These are phyloP conservation scores for Phytopythium mirpurense DNA, from an alignment of 352 stramenopile genomes.

Conservation along the genomic window DNA sequence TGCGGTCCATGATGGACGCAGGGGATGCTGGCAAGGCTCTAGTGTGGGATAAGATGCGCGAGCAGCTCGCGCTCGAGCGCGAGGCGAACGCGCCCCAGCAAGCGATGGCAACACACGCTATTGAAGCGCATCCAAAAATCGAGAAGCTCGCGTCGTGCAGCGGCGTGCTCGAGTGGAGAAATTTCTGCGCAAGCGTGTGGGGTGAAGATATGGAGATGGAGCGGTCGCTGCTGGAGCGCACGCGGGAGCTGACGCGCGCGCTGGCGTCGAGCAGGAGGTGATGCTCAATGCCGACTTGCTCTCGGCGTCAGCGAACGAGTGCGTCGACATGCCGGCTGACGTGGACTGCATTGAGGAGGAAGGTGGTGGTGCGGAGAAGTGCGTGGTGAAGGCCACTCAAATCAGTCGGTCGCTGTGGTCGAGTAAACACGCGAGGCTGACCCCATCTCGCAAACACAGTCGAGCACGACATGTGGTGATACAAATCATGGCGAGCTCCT, in stretches of 20 bases:
- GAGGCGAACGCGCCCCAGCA: slow-evolving; percentile 41
- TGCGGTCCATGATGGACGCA: slow-evolving; percentile 36
- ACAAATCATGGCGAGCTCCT: no score
- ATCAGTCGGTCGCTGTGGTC: slow-evolving; percentile 24
- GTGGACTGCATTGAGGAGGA: no score
- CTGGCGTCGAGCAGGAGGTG: slow-evolving; percentile 42
- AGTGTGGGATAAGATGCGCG: slow-evolving; percentile 27
- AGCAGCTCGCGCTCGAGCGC: slow-evolving; percentile 33
- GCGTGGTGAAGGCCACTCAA: not conserved
- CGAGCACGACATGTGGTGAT: no score
- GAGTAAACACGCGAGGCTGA: slow-evolving; percentile 43
- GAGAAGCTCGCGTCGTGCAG: slow-evolving; percentile 50
- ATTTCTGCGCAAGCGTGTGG: slow-evolving; percentile 41
- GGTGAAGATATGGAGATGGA: slow-evolving; percentile 38
- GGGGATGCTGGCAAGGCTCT: slow-evolving; percentile 33
- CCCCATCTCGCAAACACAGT: slow-evolving; percentile 18
- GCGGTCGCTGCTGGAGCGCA: slow-evolving; percentile 22
- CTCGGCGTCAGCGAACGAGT: slow-evolving; percentile 28
- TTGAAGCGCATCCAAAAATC: slow-evolving; percentile 45
- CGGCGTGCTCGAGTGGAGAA: slow-evolving; percentile 50
- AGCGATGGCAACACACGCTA: slow-evolving; percentile 30
- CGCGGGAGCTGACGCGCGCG: slow-evolving; percentile 29
- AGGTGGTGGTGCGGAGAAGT: not conserved
- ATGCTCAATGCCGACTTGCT: slow-evolving; percentile 64
- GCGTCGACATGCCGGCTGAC: slow-evolving; percentile 1